phyloP scores from a whole-genome alignment of 2,329 filamentous ascomycete species.

The Stachybotrys chlorohalonatus region DNA sequence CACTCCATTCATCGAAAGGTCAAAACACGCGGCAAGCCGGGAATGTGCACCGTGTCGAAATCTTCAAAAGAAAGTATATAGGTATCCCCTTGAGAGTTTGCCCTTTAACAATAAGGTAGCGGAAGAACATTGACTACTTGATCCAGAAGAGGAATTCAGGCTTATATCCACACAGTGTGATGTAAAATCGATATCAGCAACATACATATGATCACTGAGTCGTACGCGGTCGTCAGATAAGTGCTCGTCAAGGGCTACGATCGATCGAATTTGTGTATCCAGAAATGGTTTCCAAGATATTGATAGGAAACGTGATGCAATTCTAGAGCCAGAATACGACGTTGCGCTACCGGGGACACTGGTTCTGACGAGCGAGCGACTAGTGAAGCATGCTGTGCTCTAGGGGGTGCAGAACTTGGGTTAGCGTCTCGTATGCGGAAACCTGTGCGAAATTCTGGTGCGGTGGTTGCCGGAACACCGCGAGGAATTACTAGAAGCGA shows the following conservation, averaged over 20 bases:
- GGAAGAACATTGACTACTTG: conserved; percentile 29
- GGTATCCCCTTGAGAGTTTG: conserved; percentile 35
- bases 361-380: conserved; percentile 22
- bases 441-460: conserved; percentile 38
- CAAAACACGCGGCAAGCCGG: conserved; percentile 41
- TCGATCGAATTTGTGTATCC: conserved; percentile 35
- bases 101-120: conserved; percentile 40
- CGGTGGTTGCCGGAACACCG: conserved; percentile 26
- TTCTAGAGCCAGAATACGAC: conserved; percentile 43
- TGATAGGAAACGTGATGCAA: conserved; percentile 46
- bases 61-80: conserved; percentile 44
- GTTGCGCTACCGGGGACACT: conserved; percentile 49
- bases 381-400: neutral
- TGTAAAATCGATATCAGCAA: conserved; percentile 26
- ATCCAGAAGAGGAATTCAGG: conserved; percentile 43
- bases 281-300: conserved; percentile 48
- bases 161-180: conserved; percentile 36
- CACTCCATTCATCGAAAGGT: conserved; percentile 49
- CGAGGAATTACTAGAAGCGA: conserved; percentile 33
- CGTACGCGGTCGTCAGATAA: conserved; percentile 42
- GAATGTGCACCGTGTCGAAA: conserved; percentile 36
- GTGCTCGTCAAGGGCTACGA: neutral
- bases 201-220: conserved; percentile 26
- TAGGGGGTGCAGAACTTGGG: conserved; percentile 23
- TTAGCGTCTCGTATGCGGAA: conserved; percentile 41